Percentiles rank a stretch among this genome's conserved stretches.
phyloP scores from a whole-genome alignment of 176 grass and related monocot species.

The Alloteropsis semialata region DNA sequence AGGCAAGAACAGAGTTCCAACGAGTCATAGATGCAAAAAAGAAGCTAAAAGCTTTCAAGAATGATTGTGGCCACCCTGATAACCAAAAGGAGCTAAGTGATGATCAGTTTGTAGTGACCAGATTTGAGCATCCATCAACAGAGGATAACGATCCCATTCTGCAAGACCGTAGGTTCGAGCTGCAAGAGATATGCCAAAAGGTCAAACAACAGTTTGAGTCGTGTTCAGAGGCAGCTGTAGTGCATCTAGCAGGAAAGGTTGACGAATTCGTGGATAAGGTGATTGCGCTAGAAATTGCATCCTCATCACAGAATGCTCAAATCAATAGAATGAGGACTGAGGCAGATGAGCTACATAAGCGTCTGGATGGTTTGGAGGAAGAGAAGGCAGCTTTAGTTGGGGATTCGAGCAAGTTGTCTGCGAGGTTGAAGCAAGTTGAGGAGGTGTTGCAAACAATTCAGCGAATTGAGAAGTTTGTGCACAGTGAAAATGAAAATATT shows the following conservation, averaged over 20 bases:
- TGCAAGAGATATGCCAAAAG: constrained; percentile 49
- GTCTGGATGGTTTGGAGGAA: constrained; percentile 44
- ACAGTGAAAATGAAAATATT: constrained; percentile 37
- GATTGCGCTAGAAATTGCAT: constrained; percentile 47
- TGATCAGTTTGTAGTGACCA: constrained; percentile 12
- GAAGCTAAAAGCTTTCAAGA: constrained; percentile 60
- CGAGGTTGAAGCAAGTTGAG: constrained; percentile 56
- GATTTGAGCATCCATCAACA: background rate
- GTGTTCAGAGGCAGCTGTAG: constrained; percentile 43
- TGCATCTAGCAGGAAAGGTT: constrained; percentile 55
- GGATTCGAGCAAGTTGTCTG: constrained; percentile 42
- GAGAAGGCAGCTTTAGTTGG: constrained; percentile 31
- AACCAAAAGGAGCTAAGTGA: constrained; percentile 26
- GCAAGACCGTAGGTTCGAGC: constrained; percentile 30
- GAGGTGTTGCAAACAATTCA: constrained; percentile 45
- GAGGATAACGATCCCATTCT: background rate
- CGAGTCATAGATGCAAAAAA: constrained; percentile 50
- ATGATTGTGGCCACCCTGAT: constrained; percentile 32
- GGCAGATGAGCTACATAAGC: constrained; percentile 52
- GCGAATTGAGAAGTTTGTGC: constrained; percentile 37
- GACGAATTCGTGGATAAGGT: constrained; percentile 63
- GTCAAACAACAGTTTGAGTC: constrained; percentile 48
- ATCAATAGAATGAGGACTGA: constrained; percentile 54
- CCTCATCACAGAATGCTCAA: constrained; percentile 53
- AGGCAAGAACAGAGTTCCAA: constrained; percentile 48